These are phyloP conservation scores for Suillus plorans DNA, from an alignment of 768 basidiomycete genomes.

Conservation along the genomic window DNA sequence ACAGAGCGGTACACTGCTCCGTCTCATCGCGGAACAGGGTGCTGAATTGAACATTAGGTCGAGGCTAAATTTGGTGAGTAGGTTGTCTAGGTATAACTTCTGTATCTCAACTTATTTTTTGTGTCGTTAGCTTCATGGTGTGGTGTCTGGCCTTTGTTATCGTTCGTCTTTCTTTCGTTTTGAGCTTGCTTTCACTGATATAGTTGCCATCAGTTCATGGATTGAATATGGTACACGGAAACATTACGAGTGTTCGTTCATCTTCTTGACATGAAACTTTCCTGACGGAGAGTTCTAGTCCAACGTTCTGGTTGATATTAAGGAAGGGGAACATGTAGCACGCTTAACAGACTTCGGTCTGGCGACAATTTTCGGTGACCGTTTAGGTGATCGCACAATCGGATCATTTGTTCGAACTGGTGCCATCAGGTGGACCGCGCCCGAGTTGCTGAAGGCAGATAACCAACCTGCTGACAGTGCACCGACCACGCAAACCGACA, in stretches of 20 bases:
- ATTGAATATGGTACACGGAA: constrained; percentile 13
- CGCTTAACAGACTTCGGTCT: constrained; percentile 43
- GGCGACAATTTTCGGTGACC: background rate
- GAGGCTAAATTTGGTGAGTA: background rate
- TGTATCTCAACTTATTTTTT: background rate
- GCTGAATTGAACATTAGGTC: background rate
- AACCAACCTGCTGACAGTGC: constrained; percentile 16
- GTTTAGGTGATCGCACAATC: background rate
- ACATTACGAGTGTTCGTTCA: constrained; percentile 12
- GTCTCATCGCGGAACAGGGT: background rate
- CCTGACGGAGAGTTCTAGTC: constrained; percentile 6
- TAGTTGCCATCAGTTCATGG: constrained; percentile 13
- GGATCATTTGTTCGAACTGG: constrained; percentile 15
- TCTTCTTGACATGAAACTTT: background rate
- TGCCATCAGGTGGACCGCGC: constrained; percentile 43
- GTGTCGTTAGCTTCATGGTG: constrained; percentile 5
- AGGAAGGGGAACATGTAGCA: constrained; percentile 23
- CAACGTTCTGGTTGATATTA: constrained; percentile 13
- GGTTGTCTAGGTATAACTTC: background rate
- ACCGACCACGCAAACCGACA: constrained; percentile 29
- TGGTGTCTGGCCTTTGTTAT: constrained; percentile 1
- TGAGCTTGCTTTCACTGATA: background rate
- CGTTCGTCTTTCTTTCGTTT: constrained; percentile 10
- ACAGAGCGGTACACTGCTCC: background rate
- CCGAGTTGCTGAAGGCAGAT: constrained; percentile 29